phyloP scores from a whole-genome alignment of 1,284 basidiomycete species.

The Ceratobasidium sp. region DNA sequence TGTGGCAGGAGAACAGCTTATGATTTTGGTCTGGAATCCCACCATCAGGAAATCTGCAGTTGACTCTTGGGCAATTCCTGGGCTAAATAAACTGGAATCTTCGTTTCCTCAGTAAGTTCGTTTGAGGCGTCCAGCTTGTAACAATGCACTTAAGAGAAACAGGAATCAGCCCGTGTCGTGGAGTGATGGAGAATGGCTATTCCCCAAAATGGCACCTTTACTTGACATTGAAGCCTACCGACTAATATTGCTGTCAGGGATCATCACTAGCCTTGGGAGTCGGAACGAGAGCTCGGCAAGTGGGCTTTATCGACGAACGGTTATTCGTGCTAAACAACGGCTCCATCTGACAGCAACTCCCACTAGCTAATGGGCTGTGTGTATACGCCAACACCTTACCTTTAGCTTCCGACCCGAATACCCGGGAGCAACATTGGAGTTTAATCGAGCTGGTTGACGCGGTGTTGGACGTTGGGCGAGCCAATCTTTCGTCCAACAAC shows the following conservation, averaged over 20 bases:
- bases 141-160: constrained; percentile 48
- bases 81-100: constrained; percentile 61
- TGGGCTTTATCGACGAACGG: constrained; percentile 47
- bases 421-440: constrained; percentile 58
- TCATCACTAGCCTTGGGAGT: constrained; percentile 82
- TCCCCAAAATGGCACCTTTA: constrained; percentile 77
- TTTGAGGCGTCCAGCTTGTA: constrained; percentile 37
- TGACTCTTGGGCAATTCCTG: constrained; percentile 66
- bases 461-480: constrained; percentile 66
- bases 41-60: constrained; percentile 57
- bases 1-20: constrained; percentile 76
- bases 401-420: constrained; percentile 53
- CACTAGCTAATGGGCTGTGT: constrained; percentile 73
- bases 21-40: constrained; percentile 65
- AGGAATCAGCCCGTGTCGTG: constrained; percentile 64
- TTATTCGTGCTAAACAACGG: constrained; percentile 42
- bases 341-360: constrained; percentile 68
- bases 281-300: constrained; percentile 85
- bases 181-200: constrained; percentile 78
- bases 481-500: constrained; percentile 72
- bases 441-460: constrained; percentile 67
- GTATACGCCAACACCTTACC: constrained; percentile 70
- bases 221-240: constrained; percentile 74
- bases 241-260: constrained; percentile 73
- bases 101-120: constrained; percentile 69